A percentile compares a stretch with the other conserved stretches of the same genome.
Evolutionary conservation across 1,139 yeast genomes (phyloP).

Genomic region (Sporopachydermia cereana): DNA sequence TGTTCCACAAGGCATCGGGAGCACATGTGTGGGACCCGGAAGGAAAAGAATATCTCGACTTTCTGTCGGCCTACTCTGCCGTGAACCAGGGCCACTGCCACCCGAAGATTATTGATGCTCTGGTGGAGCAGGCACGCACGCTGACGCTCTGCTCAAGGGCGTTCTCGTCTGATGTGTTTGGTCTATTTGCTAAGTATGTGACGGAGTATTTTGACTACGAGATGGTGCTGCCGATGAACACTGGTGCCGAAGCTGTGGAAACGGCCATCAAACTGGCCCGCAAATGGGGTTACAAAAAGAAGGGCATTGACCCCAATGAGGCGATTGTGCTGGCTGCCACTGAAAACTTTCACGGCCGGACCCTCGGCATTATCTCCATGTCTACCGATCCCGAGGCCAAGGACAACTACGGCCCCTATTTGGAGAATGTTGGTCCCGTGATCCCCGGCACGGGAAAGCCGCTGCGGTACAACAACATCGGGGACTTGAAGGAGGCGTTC

Average conservation of each 20-base stretch:
- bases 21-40: constrained; percentile 99
- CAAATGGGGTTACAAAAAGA: constrained; percentile 91
- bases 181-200: constrained; percentile 74
- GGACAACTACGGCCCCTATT: constrained; percentile 81
- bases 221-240: constrained; percentile 93
- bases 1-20: constrained; percentile 73
- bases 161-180: constrained; percentile 82
- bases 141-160: constrained; percentile 88
- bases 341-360: constrained; percentile 92
- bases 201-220: constrained; percentile 88
- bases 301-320: constrained; percentile 71
- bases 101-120: constrained; percentile 79
- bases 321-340: constrained; percentile 83
- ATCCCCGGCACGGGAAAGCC: constrained; percentile 41
- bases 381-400: constrained; percentile 94
- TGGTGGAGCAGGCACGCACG: constrained; percentile 75
- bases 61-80: constrained; percentile 88
- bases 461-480: constrained; percentile 72
- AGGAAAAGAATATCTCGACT: constrained; percentile 74
- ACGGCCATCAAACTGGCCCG: constrained; percentile 90
- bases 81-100: constrained; percentile 98
- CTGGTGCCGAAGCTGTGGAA: constrained; percentile 98
- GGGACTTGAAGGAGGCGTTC: constrained; percentile 77
- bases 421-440: constrained; percentile 71
- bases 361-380: constrained; percentile 91